Evolutionary conservation across 441 rosid genomes (phyloP), one percentile per base, ranked within the genome.

Genomic region (Syzygium syzygioides): DNA sequence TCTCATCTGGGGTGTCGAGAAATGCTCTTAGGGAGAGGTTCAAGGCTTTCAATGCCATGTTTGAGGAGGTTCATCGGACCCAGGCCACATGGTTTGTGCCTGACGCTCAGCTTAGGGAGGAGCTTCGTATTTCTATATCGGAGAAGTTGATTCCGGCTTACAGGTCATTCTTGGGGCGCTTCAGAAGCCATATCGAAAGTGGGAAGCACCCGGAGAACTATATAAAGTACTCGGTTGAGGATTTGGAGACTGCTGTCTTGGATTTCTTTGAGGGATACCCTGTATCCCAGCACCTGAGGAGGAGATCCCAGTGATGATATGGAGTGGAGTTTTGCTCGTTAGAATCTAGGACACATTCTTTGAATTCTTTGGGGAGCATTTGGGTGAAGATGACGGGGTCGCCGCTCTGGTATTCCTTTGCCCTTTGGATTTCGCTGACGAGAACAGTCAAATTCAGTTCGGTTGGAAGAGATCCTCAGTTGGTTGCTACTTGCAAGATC

Each of bases 171-270:
- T 93, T 94, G 86, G 99, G 99, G 90, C 93, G 99, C 87, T 96
- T 96, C 90, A 95, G 99, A 92, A 94, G 95, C 89, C 97, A 96
- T 90, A 96, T 96, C 89, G 99, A 97, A 94, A 97, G 97, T 87
- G 97, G 96, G 87, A 97, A 79, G 93, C 99, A 97, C 91, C 99
- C 99, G 1, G 99, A 97, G 93, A 96, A 96, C 90, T 97, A 96
- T 92, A 92, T 97, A 91, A 97, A 95, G 93, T 97, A 95, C 86
- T 92, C 98, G 0, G 97, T 94, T 11, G 99, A 97, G 92, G 98
- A 97, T 92, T 92, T 97, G 88, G 99, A 96, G 93, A 92, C 87
- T 48, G 95, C 95, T 41, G 94, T 96, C 86, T 91, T 97, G 92
- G 99, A 97, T 96, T 96, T 97, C 94, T 97, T 97, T 20, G 99